Evolutionary conservation across 2,329 filamentous ascomycete genomes (phyloP), one percentile per base, ranked within the genome.

Genomic region (Stachybotrys elegans): DNA sequence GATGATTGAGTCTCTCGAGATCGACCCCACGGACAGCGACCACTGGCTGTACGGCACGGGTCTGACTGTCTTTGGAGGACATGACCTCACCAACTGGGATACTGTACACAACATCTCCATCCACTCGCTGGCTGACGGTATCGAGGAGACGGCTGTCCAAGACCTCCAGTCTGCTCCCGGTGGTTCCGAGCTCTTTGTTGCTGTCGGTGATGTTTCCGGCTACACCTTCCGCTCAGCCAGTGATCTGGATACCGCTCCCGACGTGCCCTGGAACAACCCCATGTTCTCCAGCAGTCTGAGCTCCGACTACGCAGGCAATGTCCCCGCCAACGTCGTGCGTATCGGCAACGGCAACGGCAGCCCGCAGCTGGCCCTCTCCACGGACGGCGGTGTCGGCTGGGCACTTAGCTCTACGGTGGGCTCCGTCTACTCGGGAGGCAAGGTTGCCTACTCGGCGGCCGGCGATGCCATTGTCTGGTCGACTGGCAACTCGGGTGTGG

Each of bases 21-120:
- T 82, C 40, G 67, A 81, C 52, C 78, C 78, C 0, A 67, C 71
- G 21, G 76, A 82, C 51, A 78, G 75, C 44, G 68, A 80, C 52
- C 77, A 80, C 55, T 81, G 76, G 75, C 60, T 81, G 0, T 82
- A 81, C 45, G 76, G 73, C n/a, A 82, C 78, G 0, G 78, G 78
- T 3, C 58, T 71, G n/a, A 78, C 74, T 0, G 59, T 78, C 36
- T 76, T 70, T 29, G 75, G 75, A 9, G 73, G 76, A 2, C 70
- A 72, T 42, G 74, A 79, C 46, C 59, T 79, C n/a, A 72, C 70
- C 1, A 73, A 72, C 13, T 79, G 76, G 76, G 76, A 78, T 44
- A 66, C 67, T 1, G 57, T 52, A 3, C 65, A 66, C 47, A 76
- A 74, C 42, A 60, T 79, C 44, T 69, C 68, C 2, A 70, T 79